phyloP scores from a whole-genome alignment of 2,329 filamentous ascomycete species.

The Periconia sp. region DNA sequence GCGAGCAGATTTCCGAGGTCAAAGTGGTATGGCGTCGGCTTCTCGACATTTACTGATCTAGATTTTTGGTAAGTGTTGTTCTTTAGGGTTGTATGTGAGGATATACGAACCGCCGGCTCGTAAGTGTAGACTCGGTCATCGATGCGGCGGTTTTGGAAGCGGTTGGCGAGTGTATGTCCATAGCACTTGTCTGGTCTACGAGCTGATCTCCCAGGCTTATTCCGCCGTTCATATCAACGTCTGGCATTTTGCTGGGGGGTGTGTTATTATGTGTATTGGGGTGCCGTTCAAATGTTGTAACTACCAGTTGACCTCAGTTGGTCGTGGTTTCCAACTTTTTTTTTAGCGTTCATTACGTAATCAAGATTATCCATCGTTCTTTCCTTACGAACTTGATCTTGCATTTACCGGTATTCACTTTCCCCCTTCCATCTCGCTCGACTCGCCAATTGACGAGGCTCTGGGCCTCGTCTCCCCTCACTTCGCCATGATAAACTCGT shows the following conservation, averaged over 20 bases:
- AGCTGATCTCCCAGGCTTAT: conserved; percentile 30
- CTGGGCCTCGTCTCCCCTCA: conserved; percentile 16
- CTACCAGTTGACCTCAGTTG: too few species aligned
- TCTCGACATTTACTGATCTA: conserved; percentile 52
- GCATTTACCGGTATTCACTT: conserved; percentile 12
- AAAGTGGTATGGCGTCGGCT: conserved; percentile 89
- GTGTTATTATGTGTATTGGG: neutral
- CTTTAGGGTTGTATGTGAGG: neutral
- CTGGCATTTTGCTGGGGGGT: conserved; percentile 19
- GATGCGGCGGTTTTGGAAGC: conserved; percentile 30
- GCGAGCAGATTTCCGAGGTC: conserved; percentile 85
- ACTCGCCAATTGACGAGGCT: conserved; percentile 27
- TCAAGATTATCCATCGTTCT: too few species aligned
- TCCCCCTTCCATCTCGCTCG: conserved; percentile 10
- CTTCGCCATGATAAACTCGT: conserved; percentile 30
- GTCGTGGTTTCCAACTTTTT: too few species aligned
- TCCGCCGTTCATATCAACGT: conserved; percentile 36
- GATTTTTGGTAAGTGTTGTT: neutral
- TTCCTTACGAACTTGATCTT: too few species aligned
- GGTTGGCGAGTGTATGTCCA: conserved; percentile 31
- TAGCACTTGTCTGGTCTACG: conserved; percentile 36
- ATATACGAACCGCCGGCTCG: conserved; percentile 32
- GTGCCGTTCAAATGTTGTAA: too few species aligned
- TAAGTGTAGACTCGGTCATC: conserved; percentile 35
- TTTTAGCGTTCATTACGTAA: too few species aligned